Evolutionary conservation across 495 filamentous ascomycete species (phyloP), one percentile per base, ranked within the genome.

Genomic region (Xylaria longipes): DNA sequence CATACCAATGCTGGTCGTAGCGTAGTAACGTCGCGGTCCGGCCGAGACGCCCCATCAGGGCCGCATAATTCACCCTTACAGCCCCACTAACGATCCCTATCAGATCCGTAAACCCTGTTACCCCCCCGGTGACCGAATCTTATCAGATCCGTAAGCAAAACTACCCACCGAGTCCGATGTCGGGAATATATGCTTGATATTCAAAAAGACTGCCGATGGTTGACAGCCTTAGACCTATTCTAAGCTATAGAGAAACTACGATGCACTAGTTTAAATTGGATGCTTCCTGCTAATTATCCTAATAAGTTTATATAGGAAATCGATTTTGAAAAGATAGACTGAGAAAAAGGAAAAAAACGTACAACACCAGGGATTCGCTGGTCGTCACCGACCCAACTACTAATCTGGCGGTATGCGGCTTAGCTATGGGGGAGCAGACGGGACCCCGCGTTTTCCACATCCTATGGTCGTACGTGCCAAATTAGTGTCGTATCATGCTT

Each of bases 341-440:
- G n/a, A n/a, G n/a, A n/a, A n/a, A n/a, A n/a, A n/a, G n/a, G n/a
- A n/a, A n/a, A n/a, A n/a, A n/a, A n/a, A 79, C 73, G 77, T 81
- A 79, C 79, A 78, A 78, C 79, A 81, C 76, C 74, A 45, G 72
- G 79, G 63, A 76, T 81, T 81, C 79, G 75, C 79, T 73, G 76
- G 74, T 83, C 73, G 76, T 82, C 82, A 82, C 77, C 82, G 73
- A 83, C 79, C 77, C 75, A 75, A 82, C 75, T 81, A 80, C 82
- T 81, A 75, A 71, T 80, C 77, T 56, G 71, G 54, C 74, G 35
- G 46, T 50, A 22, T 50, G n/a, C 25, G 12, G 46, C 46, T 50
- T 50, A 50, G 46, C 46, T 50, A 50, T 50, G 46, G 46, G 46
- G 46, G 45, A 48, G 45, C 45, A 20, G 45, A 48, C 45, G 45